A percentile compares a stretch with the other conserved stretches of the same genome.
Conservation (phyloP, 2,329 filamentous ascomycete genomes). For the Drechslerella coelobrocha region DNA sequence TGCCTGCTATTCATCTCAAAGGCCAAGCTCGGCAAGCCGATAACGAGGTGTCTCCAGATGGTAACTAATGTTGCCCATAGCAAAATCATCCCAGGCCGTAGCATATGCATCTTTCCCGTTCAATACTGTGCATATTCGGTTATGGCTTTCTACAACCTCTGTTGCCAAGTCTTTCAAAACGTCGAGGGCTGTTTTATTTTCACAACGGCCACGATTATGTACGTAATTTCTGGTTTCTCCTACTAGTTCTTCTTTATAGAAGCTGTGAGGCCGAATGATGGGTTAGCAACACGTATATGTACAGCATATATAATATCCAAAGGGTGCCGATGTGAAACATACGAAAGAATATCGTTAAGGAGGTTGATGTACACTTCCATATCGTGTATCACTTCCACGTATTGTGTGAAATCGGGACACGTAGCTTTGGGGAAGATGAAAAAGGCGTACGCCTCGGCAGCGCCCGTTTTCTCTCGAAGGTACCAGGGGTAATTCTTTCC, state of each 20-base stretch:
- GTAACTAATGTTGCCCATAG: conserved; percentile 54
- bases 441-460: conserved; percentile 55
- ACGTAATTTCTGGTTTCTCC: conserved; percentile 55
- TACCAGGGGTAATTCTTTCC: conserved; percentile 55
- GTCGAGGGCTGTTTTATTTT: not conserved
- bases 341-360: conserved; percentile 56
- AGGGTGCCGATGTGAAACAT: conserved; percentile 17
- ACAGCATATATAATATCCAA: not conserved
- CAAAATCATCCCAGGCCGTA: conserved; percentile 53
- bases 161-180: not conserved
- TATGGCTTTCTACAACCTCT: conserved; percentile 49
- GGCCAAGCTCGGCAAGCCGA: conserved; percentile 1
- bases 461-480: conserved; percentile 55
- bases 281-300: too few species aligned
- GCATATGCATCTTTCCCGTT: conserved; percentile 51
- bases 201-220: conserved; percentile 51
- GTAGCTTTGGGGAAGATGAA: conserved; percentile 55
- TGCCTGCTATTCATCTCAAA: too few species aligned
- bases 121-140: conserved; percentile 51
- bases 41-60: not conserved
- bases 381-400: conserved; percentile 55
- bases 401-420: conserved; percentile 55
- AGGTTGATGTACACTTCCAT: conserved; percentile 55
- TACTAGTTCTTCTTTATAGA: conserved; percentile 56
- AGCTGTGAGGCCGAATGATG: too few species aligned